Evolutionary conservation across 371 early-diverging fungal genomes (phyloP).

Genomic region (Mortierella sp.): DNA sequence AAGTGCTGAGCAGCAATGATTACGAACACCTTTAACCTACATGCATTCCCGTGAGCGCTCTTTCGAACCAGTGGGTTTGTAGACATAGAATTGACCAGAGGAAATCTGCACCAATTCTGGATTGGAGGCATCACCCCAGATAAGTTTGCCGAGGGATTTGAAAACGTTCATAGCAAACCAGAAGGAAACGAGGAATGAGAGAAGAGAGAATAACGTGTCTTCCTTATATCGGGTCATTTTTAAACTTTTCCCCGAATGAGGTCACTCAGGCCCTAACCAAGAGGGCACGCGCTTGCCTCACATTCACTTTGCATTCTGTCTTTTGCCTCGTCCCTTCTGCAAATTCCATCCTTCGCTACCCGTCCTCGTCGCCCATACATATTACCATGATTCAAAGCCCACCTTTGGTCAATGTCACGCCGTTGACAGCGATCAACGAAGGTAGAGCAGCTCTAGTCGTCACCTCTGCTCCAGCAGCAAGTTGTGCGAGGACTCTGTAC

Average conservation of each 20-base stretch:
- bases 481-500: too few relatives aligned
- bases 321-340: too few relatives aligned
- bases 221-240: background rate
- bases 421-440: conserved; percentile 43
- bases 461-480: too few relatives aligned
- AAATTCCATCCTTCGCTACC: too few relatives aligned
- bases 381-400: conserved; percentile 15
- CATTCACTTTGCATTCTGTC: too few relatives aligned
- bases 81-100: conserved; percentile 64
- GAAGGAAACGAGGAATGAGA: background rate
- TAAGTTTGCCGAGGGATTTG: conserved; percentile 64
- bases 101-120: conserved; percentile 64
- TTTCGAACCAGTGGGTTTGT: conserved; percentile 38
- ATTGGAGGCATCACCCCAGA: conserved; percentile 61
- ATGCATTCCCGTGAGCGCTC: conserved; percentile 54
- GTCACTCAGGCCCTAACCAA: too few relatives aligned
- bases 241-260: too few relatives aligned
- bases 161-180: conserved; percentile 55
- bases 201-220: background rate
- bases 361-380: too few relatives aligned
- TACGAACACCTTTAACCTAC: conserved; percentile 22
- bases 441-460: conserved; percentile 12
- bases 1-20: background rate
- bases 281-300: too few relatives aligned
- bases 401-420: conserved; percentile 46